phyloP scores from a whole-genome alignment of 2,329 filamentous ascomycete genomes.

The Geoglossum cookeanum region DNA sequence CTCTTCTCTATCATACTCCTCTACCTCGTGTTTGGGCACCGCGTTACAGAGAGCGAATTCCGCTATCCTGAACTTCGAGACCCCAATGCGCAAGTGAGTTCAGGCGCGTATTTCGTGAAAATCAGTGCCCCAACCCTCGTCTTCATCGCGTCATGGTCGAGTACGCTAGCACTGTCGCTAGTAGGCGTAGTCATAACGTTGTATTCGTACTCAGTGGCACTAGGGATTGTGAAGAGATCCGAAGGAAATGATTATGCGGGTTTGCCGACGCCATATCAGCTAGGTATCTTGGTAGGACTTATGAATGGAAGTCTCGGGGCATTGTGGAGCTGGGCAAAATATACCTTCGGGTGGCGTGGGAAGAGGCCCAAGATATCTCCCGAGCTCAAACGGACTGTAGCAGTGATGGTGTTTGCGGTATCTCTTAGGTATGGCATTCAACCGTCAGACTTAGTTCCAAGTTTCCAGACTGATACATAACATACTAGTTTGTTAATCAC shows the following conservation, averaged over 20 bases:
- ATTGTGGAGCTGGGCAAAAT: constrained; percentile 9
- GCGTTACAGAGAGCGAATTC: not conserved
- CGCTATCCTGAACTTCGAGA: not conserved
- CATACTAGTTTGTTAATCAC: constrained; percentile 7
- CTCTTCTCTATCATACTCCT: not conserved
- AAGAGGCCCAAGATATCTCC: constrained; percentile 1
- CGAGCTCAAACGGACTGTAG: not conserved
- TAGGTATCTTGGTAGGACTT: constrained; percentile 9
- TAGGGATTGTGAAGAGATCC: constrained; percentile 4
- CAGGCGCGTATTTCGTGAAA: constrained; percentile 9
- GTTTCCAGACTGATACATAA: too few species aligned
- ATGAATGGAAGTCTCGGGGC: constrained; percentile 7
- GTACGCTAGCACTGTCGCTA: constrained; percentile 12
- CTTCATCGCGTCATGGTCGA: constrained; percentile 13
- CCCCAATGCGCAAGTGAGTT: not conserved
- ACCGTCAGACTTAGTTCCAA: not conserved
- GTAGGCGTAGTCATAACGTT: constrained; percentile 12
- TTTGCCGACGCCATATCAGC: constrained; percentile 11
- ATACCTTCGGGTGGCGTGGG: constrained; percentile 9
- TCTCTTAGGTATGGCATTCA: not conserved
- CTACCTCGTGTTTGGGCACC: not conserved
- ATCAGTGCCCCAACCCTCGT: constrained; percentile 11
- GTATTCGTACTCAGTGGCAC: constrained; percentile 12
- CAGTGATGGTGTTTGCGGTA: not conserved
- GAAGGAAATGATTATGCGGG: constrained; percentile 4